These are phyloP conservation scores for Ramaria sp. DNA, from an alignment of 768 basidiomycete species.

Conservation along the genomic window DNA sequence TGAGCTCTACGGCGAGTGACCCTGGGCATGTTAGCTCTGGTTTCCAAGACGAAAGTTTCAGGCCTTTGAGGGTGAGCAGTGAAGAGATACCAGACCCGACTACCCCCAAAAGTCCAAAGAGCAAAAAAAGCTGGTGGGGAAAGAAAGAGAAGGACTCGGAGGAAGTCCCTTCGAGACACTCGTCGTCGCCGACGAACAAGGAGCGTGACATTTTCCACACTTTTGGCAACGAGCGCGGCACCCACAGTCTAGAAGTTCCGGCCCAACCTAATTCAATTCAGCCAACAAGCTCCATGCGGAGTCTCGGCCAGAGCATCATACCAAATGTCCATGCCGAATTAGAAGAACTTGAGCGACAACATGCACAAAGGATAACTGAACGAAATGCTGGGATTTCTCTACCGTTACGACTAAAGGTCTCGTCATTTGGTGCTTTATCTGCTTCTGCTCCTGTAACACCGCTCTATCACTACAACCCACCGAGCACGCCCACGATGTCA, in stretches of 20 bases:
- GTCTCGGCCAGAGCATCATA: conserved; percentile 2
- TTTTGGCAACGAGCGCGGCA: background rate
- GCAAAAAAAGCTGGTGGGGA: conserved; percentile 4
- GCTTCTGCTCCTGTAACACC: background rate
- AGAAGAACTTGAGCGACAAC: conserved; percentile 2
- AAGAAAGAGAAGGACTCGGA: conserved; percentile 1
- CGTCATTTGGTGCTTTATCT: background rate
- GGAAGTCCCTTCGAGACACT: background rate
- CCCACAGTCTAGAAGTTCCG: background rate
- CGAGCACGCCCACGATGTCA: background rate
- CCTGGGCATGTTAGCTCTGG: background rate
- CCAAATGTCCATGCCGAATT: conserved; percentile 4
- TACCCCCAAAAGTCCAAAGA: background rate
- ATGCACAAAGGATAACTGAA: background rate
- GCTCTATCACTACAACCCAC: background rate
- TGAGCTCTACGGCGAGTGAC: conserved; percentile 7
- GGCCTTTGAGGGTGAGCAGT: background rate
- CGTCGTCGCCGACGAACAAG: conserved; percentile 9
- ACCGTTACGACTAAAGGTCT: background rate
- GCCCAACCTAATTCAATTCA: background rate
- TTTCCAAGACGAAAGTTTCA: background rate
- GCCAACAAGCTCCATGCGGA: background rate
- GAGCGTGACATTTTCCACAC: background rate
- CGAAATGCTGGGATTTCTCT: background rate
- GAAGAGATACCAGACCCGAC: background rate